These are phyloP conservation scores for Micractinium conductrix DNA, from an alignment of 139 green algal species.

Conservation along the genomic window DNA sequence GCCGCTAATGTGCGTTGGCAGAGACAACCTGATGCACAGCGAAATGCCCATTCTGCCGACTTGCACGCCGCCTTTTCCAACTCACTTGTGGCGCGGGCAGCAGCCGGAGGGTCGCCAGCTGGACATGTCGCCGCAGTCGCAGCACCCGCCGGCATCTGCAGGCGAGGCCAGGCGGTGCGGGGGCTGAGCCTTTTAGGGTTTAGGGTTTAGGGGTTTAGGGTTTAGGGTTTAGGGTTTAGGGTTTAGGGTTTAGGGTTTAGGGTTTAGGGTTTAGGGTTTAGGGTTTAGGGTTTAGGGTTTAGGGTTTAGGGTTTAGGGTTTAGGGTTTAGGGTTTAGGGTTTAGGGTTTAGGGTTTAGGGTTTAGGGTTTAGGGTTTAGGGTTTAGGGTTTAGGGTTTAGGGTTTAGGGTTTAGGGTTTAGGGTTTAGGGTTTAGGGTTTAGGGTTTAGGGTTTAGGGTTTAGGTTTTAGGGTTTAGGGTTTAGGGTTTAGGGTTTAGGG, in stretches of 20 bases:
- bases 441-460: not conserved
- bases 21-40: too few species aligned
- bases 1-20: too few species aligned
- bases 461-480: too few species aligned
- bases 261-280: constrained; percentile 19
- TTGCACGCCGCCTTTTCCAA: not conserved
- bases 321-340: not conserved
- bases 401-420: constrained; percentile 3
- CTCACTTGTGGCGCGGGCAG: constrained; percentile 43
- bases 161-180: too few species aligned
- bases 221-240: not conserved
- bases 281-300: constrained; percentile 2
- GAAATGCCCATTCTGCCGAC: not conserved
- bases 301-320: not conserved
- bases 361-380: constrained; percentile 4
- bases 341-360: not conserved
- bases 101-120: constrained; percentile 60
- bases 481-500: too few species aligned
- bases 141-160: constrained; percentile 72
- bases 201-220: too few species aligned
- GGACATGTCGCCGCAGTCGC: constrained; percentile 73
- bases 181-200: too few species aligned
- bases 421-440: not conserved
- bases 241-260: not conserved
- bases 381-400: not conserved